These are phyloP conservation scores for Rhizopus delemar DNA, from an alignment of 371 early-diverging fungal genomes.

Conservation along the genomic window DNA sequence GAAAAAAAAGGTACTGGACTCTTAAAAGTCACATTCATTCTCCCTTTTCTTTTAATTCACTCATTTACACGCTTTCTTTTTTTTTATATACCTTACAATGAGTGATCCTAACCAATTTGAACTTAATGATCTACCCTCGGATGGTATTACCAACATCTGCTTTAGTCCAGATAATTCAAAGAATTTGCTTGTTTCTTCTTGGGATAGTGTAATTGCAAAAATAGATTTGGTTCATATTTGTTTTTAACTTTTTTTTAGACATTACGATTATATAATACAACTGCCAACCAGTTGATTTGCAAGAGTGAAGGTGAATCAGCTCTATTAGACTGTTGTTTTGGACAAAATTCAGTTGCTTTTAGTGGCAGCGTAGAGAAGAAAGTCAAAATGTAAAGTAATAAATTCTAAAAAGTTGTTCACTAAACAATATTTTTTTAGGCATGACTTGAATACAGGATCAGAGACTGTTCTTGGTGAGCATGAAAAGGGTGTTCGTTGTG, in stretches of 20 bases:
- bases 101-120: conserved; percentile 51
- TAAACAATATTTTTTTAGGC: conserved; percentile 25
- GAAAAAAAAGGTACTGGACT: too few species aligned
- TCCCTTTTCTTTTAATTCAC: too few species aligned
- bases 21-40: too few species aligned
- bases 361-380: conserved; percentile 71
- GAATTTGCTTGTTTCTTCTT: conserved; percentile 77
- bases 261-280: conserved; percentile 81
- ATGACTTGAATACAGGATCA: conserved; percentile 52
- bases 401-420: not conserved
- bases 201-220: conserved; percentile 76
- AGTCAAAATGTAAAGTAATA: conserved; percentile 57
- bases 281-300: conserved; percentile 53
- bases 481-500: conserved; percentile 59
- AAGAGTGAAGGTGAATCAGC: conserved; percentile 66
- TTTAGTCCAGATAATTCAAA: conserved; percentile 69
- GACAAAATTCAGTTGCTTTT: conserved; percentile 50
- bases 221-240: not conserved
- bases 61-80: too few species aligned
- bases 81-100: too few species aligned
- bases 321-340: conserved; percentile 77
- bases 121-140: conserved; percentile 80
- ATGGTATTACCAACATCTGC: conserved; percentile 77
- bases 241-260: conserved; percentile 43
- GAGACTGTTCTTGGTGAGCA: conserved; percentile 55